Conservation (phyloP, 176 grass and related monocot genomes). For the Avena insularis region DNA sequence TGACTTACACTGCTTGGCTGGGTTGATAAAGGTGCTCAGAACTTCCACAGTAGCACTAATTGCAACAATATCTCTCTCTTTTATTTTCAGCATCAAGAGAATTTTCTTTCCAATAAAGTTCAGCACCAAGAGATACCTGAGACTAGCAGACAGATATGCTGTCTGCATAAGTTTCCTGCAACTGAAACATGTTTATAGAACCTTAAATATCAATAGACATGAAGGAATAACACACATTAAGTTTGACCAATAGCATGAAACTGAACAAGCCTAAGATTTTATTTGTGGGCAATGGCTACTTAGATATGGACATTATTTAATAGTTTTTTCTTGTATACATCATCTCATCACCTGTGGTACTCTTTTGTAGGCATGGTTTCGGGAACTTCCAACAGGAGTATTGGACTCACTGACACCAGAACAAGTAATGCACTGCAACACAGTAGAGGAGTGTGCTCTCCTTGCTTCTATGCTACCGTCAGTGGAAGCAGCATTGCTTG, state of each 20-base stretch:
- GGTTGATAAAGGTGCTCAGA: constrained; percentile 84
- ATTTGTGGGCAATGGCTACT: background rate
- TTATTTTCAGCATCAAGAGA: background rate
- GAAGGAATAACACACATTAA: constrained; percentile 9
- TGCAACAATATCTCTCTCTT: constrained; percentile 16
- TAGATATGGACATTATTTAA: background rate
- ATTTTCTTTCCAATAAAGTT: background rate
- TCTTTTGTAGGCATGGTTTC: constrained; percentile 86
- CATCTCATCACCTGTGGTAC: background rate
- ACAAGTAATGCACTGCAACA: constrained; percentile 88
- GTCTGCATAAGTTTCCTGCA: background rate
- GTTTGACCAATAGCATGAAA: constrained; percentile 8
- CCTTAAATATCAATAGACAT: background rate
- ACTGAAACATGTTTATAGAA: background rate
- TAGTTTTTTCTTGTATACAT: background rate
- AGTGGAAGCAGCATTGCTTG: constrained; percentile 76
- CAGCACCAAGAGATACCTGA: background rate
- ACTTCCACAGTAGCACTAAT: constrained; percentile 13
- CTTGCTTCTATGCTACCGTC: constrained; percentile 67
- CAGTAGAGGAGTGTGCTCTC: constrained; percentile 72
- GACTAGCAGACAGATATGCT: constrained; percentile 5
- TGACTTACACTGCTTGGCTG: constrained; percentile 89
- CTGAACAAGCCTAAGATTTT: background rate
- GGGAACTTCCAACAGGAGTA: constrained; percentile 83
- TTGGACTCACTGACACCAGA: constrained; percentile 69